These are phyloP conservation scores for Phytophthora pinifolia DNA, from an alignment of 352 stramenopile species.

Conservation along the genomic window DNA sequence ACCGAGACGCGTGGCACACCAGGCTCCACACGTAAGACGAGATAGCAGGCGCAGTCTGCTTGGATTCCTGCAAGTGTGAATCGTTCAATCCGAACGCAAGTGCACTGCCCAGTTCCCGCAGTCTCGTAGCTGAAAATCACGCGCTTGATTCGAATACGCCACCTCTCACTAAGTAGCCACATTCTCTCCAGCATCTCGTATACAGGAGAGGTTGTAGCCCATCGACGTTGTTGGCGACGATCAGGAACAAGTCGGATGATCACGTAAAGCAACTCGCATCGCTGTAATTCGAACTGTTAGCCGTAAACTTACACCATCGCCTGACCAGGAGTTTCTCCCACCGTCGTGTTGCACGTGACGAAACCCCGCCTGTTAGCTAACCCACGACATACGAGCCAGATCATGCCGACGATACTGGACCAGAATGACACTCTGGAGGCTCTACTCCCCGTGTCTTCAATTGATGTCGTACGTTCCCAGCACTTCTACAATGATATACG, in stretches of 20 bases:
- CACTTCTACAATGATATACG: conserved; percentile 4
- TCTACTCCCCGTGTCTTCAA: conserved; percentile 5
- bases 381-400: conserved; percentile 13
- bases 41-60: background rate
- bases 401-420: conserved; percentile 5
- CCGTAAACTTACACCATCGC: conserved; percentile 10
- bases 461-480: conserved; percentile 14
- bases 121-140: conserved; percentile 16
- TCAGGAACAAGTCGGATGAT: conserved; percentile 17
- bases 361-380: conserved; percentile 3
- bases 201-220: conserved; percentile 17
- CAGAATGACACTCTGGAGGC: conserved; percentile 4
- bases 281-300: conserved; percentile 9
- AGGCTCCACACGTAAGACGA: conserved; percentile 6
- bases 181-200: conserved; percentile 14
- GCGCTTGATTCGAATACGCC: conserved; percentile 7
- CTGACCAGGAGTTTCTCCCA: conserved; percentile 2
- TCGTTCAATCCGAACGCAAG: conserved; percentile 11
- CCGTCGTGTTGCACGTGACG: conserved; percentile 1
- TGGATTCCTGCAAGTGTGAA: conserved; percentile 6
- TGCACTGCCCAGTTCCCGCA: conserved; percentile 7
- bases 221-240: conserved; percentile 13
- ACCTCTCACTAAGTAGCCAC: conserved; percentile 2
- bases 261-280: conserved; percentile 3
- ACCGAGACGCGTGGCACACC: background rate